Conservation (phyloP, 2,329 filamentous ascomycete genomes). For the Cercospora sp. region DNA sequence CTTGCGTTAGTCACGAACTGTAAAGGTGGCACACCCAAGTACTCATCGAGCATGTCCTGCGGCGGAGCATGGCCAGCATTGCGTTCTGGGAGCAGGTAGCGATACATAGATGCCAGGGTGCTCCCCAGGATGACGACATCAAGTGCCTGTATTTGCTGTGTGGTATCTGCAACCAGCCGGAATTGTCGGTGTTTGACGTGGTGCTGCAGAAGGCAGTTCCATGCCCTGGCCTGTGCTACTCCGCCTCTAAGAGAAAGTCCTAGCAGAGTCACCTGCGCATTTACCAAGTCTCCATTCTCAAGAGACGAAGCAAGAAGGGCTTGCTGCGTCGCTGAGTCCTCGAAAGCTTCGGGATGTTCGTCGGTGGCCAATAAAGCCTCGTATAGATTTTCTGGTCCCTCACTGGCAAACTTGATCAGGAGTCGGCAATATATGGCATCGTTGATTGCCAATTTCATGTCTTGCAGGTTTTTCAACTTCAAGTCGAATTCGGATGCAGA, state of each 20-base stretch:
- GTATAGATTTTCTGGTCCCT: slow-evolving; percentile 56
- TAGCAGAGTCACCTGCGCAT: slow-evolving; percentile 58
- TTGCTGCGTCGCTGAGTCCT: slow-evolving; percentile 57
- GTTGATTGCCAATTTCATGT: slow-evolving; percentile 63
- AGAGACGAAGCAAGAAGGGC: slow-evolving; percentile 56
- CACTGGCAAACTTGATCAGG: slow-evolving; percentile 62
- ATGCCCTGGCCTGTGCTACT: slow-evolving; percentile 41
- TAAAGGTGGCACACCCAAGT: slow-evolving; percentile 35
- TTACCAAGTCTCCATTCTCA: slow-evolving; percentile 50
- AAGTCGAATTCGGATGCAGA: slow-evolving; percentile 57
- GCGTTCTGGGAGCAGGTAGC: slow-evolving; percentile 44
- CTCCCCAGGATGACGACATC: slow-evolving; percentile 45
- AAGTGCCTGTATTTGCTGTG: slow-evolving; percentile 54
- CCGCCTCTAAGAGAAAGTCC: slow-evolving; percentile 48
- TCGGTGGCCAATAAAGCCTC: slow-evolving; percentile 58
- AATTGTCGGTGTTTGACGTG: slow-evolving; percentile 37
- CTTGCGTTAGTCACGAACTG: slow-evolving; percentile 50
- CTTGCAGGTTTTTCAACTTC: slow-evolving; percentile 62
- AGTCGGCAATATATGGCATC: slow-evolving; percentile 65
- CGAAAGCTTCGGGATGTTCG: slow-evolving; percentile 64
- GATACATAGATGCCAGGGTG: slow-evolving; percentile 49
- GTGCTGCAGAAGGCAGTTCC: slow-evolving; percentile 52
- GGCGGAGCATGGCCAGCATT: slow-evolving; percentile 41
- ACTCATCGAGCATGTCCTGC: slow-evolving; percentile 13
- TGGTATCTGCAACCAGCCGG: slow-evolving; percentile 37